Conservation (phyloP, 192 early-diverging fungal species). For the Chytriomyces sp. region DNA sequence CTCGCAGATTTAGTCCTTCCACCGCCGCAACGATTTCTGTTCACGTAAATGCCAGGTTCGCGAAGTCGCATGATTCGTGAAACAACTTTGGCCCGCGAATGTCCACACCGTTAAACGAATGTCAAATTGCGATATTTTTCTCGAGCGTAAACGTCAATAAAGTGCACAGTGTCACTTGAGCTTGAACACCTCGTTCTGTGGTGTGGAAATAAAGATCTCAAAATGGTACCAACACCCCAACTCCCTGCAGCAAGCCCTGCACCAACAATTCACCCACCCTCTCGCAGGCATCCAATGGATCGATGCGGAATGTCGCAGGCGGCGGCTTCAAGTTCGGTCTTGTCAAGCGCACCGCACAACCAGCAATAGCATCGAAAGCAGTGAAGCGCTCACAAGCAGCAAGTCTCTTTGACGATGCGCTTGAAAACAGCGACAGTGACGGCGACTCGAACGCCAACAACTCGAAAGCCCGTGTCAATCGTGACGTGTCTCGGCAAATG, state of each 20-base stretch:
- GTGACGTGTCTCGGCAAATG: background rate
- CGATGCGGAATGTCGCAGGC: constrained; percentile 24
- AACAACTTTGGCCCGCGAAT: too few relatives aligned
- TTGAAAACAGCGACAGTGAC: constrained; percentile 8
- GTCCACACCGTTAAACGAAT: too few relatives aligned
- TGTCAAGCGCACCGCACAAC: background rate
- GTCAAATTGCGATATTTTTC: too few relatives aligned
- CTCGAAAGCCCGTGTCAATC: background rate
- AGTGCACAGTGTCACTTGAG: too few relatives aligned
- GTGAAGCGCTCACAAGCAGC: background rate
- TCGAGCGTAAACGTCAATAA: too few relatives aligned
- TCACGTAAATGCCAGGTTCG: constrained; percentile 36
- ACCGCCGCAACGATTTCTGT: constrained; percentile 56
- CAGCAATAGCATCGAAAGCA: background rate
- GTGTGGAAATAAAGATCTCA: too few relatives aligned
- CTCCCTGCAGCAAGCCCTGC: too few relatives aligned
- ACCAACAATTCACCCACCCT: too few relatives aligned
- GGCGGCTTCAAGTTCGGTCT: constrained; percentile 27
- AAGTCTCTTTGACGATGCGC: background rate
- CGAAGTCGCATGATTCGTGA: too few relatives aligned
- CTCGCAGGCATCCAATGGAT: constrained; percentile 32
- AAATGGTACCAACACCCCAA: too few relatives aligned
- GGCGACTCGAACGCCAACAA: constrained; percentile 22
- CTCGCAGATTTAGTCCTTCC: constrained; percentile 56
- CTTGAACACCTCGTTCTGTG: too few relatives aligned